These are phyloP conservation scores for Pyrrhoderma noxium DNA, from an alignment of 1,284 basidiomycete species.

Conservation along the genomic window DNA sequence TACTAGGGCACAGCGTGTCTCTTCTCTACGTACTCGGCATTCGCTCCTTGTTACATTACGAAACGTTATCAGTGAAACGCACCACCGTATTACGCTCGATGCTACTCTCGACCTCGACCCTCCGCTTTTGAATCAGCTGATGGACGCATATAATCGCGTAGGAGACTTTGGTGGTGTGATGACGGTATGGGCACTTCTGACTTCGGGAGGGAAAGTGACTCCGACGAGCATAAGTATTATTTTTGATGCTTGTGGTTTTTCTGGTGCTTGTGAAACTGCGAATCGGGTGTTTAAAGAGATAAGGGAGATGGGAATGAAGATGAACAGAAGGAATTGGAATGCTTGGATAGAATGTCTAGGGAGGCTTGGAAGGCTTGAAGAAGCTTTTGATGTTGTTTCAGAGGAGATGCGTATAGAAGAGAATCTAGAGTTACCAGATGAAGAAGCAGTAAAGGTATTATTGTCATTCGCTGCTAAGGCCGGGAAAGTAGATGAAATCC, in stretches of 20 bases:
- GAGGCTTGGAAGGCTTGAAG: conserved; percentile 56
- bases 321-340: conserved; percentile 68
- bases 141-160: conserved; percentile 82
- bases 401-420: conserved; percentile 51
- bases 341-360: conserved; percentile 86
- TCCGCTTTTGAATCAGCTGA: conserved; percentile 78
- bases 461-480: conserved; percentile 43
- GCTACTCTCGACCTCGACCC: conserved; percentile 67
- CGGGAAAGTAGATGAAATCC: conserved; percentile 39
- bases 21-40: conserved; percentile 22
- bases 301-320: conserved; percentile 39
- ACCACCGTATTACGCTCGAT: conserved; percentile 76
- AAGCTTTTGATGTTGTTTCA: conserved; percentile 62
- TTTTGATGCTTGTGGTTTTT: conserved; percentile 74
- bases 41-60: neutral
- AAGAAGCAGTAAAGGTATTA: conserved; percentile 43
- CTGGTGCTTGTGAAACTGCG: conserved; percentile 44
- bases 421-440: conserved; percentile 36
- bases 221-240: conserved; percentile 72
- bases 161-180: conserved; percentile 65
- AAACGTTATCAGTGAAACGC: conserved; percentile 53
- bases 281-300: conserved; percentile 47
- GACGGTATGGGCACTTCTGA: conserved; percentile 77
- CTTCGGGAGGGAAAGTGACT: conserved; percentile 50
- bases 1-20: conserved; percentile 23